Conservation (phyloP, 192 early-diverging fungal genomes). For the Coemansia sp. region DNA sequence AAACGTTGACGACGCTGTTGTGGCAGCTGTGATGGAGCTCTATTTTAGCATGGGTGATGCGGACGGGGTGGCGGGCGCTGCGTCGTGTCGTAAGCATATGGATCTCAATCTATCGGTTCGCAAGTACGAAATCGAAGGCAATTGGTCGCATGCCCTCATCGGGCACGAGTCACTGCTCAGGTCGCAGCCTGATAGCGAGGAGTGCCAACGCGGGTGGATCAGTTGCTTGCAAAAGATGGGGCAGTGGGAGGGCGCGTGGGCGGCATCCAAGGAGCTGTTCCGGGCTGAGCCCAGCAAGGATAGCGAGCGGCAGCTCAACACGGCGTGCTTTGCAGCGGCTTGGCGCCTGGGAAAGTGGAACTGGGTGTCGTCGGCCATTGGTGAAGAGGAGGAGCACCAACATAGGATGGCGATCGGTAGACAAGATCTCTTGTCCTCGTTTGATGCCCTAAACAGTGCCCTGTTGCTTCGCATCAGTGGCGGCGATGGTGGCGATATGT, state of each 20-base stretch:
- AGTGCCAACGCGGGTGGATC: conserved; percentile 45
- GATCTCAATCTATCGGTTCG: conserved; percentile 36
- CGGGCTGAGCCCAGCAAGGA: background rate
- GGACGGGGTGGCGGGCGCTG: conserved; percentile 48
- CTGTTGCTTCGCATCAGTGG: conserved; percentile 29
- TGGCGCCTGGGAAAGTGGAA: conserved; percentile 55
- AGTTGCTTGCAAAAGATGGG: conserved; percentile 55
- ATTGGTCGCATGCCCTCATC: conserved; percentile 56
- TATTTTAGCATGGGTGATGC: conserved; percentile 50
- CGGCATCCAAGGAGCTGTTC: conserved; percentile 40
- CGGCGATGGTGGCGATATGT: background rate
- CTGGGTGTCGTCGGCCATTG: conserved; percentile 28
- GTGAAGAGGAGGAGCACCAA: background rate
- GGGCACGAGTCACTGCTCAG: conserved; percentile 52
- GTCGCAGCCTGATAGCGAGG: conserved; percentile 31
- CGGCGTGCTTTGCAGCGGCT: conserved; percentile 48
- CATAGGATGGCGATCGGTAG: background rate
- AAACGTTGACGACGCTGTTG: conserved; percentile 31
- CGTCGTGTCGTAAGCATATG: conserved; percentile 33
- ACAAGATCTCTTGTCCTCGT: conserved; percentile 12
- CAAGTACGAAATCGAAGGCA: conserved; percentile 53
- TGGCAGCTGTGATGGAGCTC: conserved; percentile 45
- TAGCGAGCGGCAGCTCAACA: conserved; percentile 21
- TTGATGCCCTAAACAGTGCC: conserved; percentile 37
- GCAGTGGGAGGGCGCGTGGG: conserved; percentile 55